phyloP scores from a whole-genome alignment of 371 early-diverging fungal species.

The Encephalitozoon hellem region DNA sequence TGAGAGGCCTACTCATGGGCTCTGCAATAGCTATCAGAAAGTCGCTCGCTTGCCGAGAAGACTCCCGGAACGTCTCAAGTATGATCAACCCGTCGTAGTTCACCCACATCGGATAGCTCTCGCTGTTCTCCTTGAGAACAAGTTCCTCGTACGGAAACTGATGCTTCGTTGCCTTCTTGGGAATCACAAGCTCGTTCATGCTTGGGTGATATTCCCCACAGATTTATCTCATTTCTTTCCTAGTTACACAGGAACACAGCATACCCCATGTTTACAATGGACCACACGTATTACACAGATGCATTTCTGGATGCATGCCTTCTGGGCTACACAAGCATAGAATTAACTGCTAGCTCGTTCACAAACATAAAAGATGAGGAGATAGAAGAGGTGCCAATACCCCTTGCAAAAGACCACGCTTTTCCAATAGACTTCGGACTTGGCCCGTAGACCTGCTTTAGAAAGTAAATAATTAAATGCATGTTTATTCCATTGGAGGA shows the following conservation, averaged over 20 bases:
- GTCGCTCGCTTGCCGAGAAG: slow-evolving; percentile 85
- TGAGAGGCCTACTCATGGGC: slow-evolving; percentile 82
- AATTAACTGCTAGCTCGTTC: neutral
- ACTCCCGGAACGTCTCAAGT: slow-evolving; percentile 84
- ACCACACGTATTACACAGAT: slow-evolving; percentile 17
- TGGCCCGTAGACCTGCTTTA: neutral
- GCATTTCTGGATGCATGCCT: slow-evolving; percentile 10
- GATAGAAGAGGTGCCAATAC: neutral
- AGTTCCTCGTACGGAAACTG: slow-evolving; percentile 53
- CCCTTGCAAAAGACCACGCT: neutral
- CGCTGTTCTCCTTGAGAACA: slow-evolving; percentile 73
- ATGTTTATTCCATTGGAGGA: neutral
- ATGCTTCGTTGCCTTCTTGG: slow-evolving; percentile 60
- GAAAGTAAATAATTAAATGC: neutral
- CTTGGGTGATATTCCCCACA: neutral
- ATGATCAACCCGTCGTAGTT: slow-evolving; percentile 80
- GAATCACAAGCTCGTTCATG: slow-evolving; percentile 52
- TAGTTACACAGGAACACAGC: neutral
- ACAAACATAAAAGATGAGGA: neutral
- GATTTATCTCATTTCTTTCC: neutral
- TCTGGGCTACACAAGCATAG: neutral
- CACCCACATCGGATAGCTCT: slow-evolving; percentile 83
- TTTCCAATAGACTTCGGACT: neutral
- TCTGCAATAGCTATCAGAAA: slow-evolving; percentile 95
- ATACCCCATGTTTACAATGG: neutral